Evolutionary conservation across 2,329 filamentous ascomycete genomes (phyloP).

Genomic region (Tolypocladium pustulatum): DNA sequence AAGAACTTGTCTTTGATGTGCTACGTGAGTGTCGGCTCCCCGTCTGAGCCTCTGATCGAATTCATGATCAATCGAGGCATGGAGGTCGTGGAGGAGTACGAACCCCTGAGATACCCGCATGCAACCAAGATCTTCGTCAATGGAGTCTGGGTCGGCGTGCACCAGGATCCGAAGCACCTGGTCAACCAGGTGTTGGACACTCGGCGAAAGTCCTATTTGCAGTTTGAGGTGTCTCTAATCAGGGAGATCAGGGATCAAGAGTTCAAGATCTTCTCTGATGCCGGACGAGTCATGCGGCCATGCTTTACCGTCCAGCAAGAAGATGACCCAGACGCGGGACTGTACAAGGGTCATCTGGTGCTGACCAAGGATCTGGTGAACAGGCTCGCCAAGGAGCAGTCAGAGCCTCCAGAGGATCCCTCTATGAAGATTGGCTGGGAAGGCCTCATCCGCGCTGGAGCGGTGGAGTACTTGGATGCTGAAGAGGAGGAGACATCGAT

Average conservation of each 20-base stretch:
- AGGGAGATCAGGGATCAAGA: conserved; percentile 94
- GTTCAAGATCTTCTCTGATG: conserved; percentile 98
- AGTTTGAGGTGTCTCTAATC: conserved; percentile 87
- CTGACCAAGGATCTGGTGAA: conserved; percentile 77
- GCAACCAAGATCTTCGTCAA: conserved; percentile 98
- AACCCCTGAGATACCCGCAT: conserved; percentile 72
- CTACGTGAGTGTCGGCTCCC: conserved; percentile 91
- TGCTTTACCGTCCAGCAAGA: conserved; percentile 91
- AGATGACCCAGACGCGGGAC: conserved; percentile 53
- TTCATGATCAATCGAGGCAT: conserved; percentile 95
- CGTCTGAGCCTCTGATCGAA: conserved; percentile 79
- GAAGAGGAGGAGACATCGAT: conserved; percentile 98
- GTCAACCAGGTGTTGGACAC: conserved; percentile 70
- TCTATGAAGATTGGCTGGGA: conserved; percentile 73
- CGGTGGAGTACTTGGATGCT: conserved; percentile 91
- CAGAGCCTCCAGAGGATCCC: conserved; percentile 50
- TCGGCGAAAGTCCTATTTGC: conserved; percentile 71
- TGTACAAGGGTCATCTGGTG: conserved; percentile 58
- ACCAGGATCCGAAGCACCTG: conserved; percentile 77
- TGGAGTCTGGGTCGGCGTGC: conserved; percentile 94
- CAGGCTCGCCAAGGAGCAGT: conserved; percentile 62
- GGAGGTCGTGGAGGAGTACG: conserved; percentile 94
- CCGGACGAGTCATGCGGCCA: conserved; percentile 86
- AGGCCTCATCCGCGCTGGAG: conserved; percentile 71
- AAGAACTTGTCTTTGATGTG: conserved; percentile 98